Base-by-base conservation (phyloP, 2,329 filamentous ascomycete species). In the Fusarium nygamai region DNA sequence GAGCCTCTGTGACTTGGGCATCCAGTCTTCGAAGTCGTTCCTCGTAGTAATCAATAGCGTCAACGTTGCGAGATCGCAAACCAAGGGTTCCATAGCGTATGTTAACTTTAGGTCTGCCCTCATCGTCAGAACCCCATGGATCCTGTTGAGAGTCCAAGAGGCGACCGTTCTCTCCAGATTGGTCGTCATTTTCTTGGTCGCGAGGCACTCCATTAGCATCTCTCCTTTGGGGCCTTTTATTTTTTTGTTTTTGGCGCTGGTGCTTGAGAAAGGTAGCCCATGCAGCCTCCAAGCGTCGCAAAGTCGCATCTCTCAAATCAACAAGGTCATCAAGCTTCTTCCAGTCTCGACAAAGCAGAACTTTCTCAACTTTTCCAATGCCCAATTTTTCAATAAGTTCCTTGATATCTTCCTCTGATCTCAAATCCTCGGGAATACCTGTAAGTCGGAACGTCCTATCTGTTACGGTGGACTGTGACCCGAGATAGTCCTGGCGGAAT, bases 11-110 rank as follows among this genome's bases (percentile, higher is more conserved):
- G 58, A 99, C 94, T 74, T 91, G 88, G 56, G 94, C 92, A 75
- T 99, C 96, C 6, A 97, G 82, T 22, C 88, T 88, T 33, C 93
- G 91, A 41, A 99, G 88, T 80, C 93, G 92, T 81, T 98, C 94
- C 78, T 97, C 93, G 79, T 95, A 98, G 81, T 98, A 96, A 81
- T 98, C 93, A 76, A 99, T 96, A 5, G 95, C 95, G 81, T 99
- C 96, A 5, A 96, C 90, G 63, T 89, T 92, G 72, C 89, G 92
- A 78, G 88, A 93, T 61, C 90, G 90, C 46, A 98, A 79, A 24
- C 91, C 91, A 50, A 97, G 86, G 22, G 91, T 90, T 4, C 96
- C 96, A 77, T 94, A 94, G 85, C 95, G 92, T 29, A 98, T 86
- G 22, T 90, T 92, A 24, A 92, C 88, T 74, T 88, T 92, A 0